Evolutionary conservation across 768 basidiomycete species (phyloP).

Genomic region (Mycena galericulata): DNA sequence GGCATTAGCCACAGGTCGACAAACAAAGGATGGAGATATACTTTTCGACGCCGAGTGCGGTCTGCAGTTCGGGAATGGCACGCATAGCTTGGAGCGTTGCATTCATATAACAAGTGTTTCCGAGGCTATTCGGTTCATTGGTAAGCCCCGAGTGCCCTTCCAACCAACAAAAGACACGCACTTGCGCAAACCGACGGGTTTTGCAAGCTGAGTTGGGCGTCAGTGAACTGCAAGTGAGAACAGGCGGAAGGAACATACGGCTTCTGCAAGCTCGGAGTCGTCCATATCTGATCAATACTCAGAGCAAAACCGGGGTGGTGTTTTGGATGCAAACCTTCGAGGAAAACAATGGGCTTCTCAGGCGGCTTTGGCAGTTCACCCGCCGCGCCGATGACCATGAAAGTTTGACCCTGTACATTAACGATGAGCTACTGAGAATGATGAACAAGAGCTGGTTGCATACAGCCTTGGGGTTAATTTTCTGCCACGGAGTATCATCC

Average conservation of each 20-base stretch:
- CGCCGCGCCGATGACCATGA: constrained; percentile 94
- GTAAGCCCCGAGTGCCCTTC: not conserved
- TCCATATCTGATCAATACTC: constrained; percentile 75
- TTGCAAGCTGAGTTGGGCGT: constrained; percentile 63
- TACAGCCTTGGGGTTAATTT: constrained; percentile 86
- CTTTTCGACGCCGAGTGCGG: constrained; percentile 65
- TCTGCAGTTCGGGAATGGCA: constrained; percentile 89
- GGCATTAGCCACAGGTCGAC: not conserved
- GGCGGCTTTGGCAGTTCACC: constrained; percentile 94
- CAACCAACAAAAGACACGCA: constrained; percentile 47
- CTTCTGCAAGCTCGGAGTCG: constrained; percentile 82
- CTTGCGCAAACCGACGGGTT: constrained; percentile 88
- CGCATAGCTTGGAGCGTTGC: constrained; percentile 94
- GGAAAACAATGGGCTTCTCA: constrained; percentile 78
- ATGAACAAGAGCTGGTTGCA: constrained; percentile 38
- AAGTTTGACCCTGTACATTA: constrained; percentile 77
- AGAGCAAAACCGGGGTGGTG: not conserved
- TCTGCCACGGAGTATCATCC: constrained; percentile 91
- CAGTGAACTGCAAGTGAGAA: constrained; percentile 17
- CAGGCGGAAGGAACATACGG: constrained; percentile 61
- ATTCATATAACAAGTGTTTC: constrained; percentile 99
- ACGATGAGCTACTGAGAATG: constrained; percentile 4
- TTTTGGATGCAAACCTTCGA: constrained; percentile 64
- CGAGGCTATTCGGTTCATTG: constrained; percentile 59
- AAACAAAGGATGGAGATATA: constrained; percentile 47